These are phyloP conservation scores for Yamagishiella unicocca DNA, from an alignment of 139 green algal genomes.

Conservation along the genomic window DNA sequence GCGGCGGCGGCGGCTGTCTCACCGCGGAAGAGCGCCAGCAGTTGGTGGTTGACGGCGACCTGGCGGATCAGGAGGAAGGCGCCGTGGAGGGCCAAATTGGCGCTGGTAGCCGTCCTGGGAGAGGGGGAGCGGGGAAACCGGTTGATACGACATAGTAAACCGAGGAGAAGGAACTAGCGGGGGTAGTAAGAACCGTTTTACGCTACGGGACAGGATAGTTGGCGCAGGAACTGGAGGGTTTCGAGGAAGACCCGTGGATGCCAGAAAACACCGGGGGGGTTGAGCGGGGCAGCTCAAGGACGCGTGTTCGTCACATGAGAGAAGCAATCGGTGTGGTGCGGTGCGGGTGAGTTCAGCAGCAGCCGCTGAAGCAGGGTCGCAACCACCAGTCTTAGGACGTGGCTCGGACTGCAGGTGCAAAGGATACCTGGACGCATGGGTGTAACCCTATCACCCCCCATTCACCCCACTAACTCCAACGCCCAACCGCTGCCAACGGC, in stretches of 20 bases:
- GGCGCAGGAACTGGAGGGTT: no score
- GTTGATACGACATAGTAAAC: neutral
- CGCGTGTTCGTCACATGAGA: neutral
- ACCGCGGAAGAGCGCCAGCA: neutral
- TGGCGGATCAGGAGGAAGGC: neutral
- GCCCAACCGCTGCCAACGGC: neutral
- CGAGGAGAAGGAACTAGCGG: neutral
- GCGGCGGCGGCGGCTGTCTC: neutral
- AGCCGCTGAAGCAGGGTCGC: no score
- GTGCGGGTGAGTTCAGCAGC: no score
- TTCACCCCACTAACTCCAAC: neutral
- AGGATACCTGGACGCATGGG: neutral
- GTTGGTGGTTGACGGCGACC: neutral
- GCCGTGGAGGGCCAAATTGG: conserved; percentile 15
- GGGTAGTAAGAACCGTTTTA: neutral
- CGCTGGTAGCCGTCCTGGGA: neutral
- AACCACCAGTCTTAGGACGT: no score
- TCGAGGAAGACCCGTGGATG: neutral
- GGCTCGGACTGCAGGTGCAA: neutral
- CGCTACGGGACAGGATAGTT: no score
- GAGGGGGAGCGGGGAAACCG: neutral
- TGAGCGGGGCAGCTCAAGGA: neutral
- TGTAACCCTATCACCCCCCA: neutral
- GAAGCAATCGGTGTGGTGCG: neutral
- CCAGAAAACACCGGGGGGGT: neutral